A percentile compares a stretch with the other conserved stretches of the same genome.
Conservation (phyloP, 164 flowering plant genomes). For the Kalanchoe fedtschenkoi region DNA sequence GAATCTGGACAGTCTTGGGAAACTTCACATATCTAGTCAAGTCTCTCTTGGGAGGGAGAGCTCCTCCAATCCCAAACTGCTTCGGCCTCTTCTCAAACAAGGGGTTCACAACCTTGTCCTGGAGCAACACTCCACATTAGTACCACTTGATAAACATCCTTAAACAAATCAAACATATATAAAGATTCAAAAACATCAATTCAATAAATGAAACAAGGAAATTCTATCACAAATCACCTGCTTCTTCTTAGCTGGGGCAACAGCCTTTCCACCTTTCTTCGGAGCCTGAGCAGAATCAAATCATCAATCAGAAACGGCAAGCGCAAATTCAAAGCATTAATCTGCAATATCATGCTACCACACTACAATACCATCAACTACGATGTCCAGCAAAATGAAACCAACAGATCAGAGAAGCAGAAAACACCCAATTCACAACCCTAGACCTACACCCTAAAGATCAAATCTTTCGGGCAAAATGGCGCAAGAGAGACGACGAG, state of each 20-base stretch:
- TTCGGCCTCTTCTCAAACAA: conserved; percentile 63
- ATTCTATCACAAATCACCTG: neutral
- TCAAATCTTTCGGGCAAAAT: too few species aligned
- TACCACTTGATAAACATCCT: neutral
- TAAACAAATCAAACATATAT: neutral
- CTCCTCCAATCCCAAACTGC: conserved; percentile 65
- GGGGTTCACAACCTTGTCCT: conserved; percentile 48
- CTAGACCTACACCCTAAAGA: too few species aligned
- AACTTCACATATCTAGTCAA: conserved; percentile 28
- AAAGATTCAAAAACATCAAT: too few species aligned
- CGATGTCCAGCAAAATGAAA: too few species aligned
- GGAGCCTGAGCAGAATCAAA: conserved; percentile 2
- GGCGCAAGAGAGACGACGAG: too few species aligned
- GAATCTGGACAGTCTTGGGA: conserved; percentile 27
- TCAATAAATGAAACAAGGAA: neutral
- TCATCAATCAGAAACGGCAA: neutral
- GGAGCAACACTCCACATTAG: neutral
- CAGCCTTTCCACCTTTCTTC: conserved; percentile 7
- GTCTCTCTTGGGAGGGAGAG: conserved; percentile 43
- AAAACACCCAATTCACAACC: too few species aligned
- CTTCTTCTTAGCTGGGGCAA: conserved; percentile 7
- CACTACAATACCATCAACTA: too few species aligned
- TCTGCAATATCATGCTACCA: too few species aligned
- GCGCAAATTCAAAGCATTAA: too few species aligned
- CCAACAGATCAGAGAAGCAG: too few species aligned